Evolutionary conservation across 2,329 filamentous ascomycete species (phyloP), one percentile per base, ranked within the genome.

Genomic region (Myriosclerotinia curreyana): DNA sequence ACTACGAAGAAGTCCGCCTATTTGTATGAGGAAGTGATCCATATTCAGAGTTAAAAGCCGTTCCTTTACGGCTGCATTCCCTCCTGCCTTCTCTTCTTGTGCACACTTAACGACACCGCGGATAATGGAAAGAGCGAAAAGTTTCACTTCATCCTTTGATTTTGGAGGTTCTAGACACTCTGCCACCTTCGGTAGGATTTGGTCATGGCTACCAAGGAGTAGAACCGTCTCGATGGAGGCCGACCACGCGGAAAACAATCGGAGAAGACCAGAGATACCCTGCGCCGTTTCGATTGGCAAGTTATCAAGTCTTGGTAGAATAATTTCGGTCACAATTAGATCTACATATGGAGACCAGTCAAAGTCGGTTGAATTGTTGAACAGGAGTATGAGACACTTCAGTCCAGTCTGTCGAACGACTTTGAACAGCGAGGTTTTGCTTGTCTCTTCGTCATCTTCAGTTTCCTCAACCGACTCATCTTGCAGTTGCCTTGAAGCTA

Each of bases 281-380:
- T 99, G 93, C 0, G 92, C 90, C 51, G 91, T 96, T 77, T 99
- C 95, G 6, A 84, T 81, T 0, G 92, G 86, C 62, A 99, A 84
- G 64, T 90, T 91, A 2, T 88, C 83, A 22, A 98, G 79, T 68
- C 92, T 84, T 22, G 91, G 91, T 60, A 85, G 86, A 53, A 99
- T 82, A 34, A 96, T 79, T 72, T 96, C 88, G 36, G 83, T 79
- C 61, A 95, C 85, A 60, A 98, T 87, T 0, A 83, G 76, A 11
- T 84, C 81, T 46, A 90, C 83, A 74, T 93, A 96, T 1, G 82
- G 79, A 2, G 80, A 80, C 90, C 93, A 96, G 59, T 90, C 82
- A 66, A 89, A 89, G 12, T 82, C 80, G 2, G 86, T 82, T 25
- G 88, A 88, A 67, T 89, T 89, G 48, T 86, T 84, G 73, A 96